Evolutionary conservation across 1,139 yeast species (phyloP), one percentile per base, ranked within the genome.

Genomic region (Tardiomyces depauwii): DNA sequence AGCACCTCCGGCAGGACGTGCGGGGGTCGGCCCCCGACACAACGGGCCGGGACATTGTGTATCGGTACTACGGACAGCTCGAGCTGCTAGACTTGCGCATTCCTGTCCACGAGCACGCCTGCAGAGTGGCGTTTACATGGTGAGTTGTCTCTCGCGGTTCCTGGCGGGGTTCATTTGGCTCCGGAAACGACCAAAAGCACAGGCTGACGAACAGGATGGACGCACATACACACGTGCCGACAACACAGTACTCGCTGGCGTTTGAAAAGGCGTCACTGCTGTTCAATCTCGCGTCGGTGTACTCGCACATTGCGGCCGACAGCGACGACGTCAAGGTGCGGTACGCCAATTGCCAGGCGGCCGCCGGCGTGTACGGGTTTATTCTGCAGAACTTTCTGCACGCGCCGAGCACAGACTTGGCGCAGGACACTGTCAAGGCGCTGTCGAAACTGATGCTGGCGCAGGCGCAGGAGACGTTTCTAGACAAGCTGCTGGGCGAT

Each of bases 211-310:
- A 11, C 36, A 30, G 36, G 36, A 68, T 50, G 53, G 95, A 89
- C 60, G 82, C 91, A 7, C 82, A 78, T 58, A 63, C 73, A 4
- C 73, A 71, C 47, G 63, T 69, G 19, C 75, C 75, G 40, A 76
- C 82, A 10, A 67, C 77, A 0, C 87, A 81, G 58, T 74, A 72
- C 55, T 78, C 85, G 1, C 61, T 87, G 44, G 89, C 96, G 0
- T 89, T 85, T 60, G 98, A 91, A 59, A 91, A 91, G 65, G 96
- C 96, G 1, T 78, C 86, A 28, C 67, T 83, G 1, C 68, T 91
- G 47, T 91, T 81, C 70, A 89, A 89, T 58, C 65, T 82, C 44
- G 96, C 84, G 0, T 71, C 77, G 1, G 55, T 73, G 3, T 69
- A 78, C 44, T 73, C 80, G 5, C 68, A 71, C 46, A 65, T 74